Evolutionary conservation across 345 rosid species (phyloP).

Genomic region (Eucalyptus pauciflora): DNA sequence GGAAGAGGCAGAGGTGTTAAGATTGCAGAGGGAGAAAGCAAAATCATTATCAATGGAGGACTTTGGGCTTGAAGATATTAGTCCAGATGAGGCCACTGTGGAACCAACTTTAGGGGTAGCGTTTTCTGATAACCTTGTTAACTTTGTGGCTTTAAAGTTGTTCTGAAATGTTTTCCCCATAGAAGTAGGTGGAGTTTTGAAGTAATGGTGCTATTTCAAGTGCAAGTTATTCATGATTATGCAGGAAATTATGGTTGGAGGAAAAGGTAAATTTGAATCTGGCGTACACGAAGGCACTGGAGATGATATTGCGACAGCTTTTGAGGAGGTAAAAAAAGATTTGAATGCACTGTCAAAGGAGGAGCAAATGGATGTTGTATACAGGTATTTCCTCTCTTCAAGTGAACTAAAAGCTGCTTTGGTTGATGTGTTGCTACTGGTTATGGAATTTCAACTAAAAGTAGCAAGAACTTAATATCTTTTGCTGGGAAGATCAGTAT

Average conservation of each 20-base stretch:
- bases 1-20: constrained; percentile 60
- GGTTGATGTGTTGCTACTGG: background rate
- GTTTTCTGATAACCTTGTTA: background rate
- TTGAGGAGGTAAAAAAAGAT: constrained; percentile 62
- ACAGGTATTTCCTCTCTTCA: constrained; percentile 29
- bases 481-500: background rate
- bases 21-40: constrained; percentile 37
- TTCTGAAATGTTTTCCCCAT: background rate
- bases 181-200: background rate
- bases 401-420: background rate
- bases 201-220: background rate
- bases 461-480: background rate
- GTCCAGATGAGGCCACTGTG: constrained; percentile 34
- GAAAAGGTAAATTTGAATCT: constrained; percentile 11
- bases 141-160: background rate
- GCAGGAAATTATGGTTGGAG: constrained; percentile 50
- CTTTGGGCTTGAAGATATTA: constrained; percentile 53
- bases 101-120: constrained; percentile 72
- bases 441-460: background rate
- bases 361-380: constrained; percentile 83
- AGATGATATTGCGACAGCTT: constrained; percentile 13
- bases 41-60: constrained; percentile 47
- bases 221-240: background rate
- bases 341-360: constrained; percentile 63
- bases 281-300: constrained; percentile 4